phyloP scores from a whole-genome alignment of 192 early-diverging fungal genomes.

The Umbelopsis sp. region DNA sequence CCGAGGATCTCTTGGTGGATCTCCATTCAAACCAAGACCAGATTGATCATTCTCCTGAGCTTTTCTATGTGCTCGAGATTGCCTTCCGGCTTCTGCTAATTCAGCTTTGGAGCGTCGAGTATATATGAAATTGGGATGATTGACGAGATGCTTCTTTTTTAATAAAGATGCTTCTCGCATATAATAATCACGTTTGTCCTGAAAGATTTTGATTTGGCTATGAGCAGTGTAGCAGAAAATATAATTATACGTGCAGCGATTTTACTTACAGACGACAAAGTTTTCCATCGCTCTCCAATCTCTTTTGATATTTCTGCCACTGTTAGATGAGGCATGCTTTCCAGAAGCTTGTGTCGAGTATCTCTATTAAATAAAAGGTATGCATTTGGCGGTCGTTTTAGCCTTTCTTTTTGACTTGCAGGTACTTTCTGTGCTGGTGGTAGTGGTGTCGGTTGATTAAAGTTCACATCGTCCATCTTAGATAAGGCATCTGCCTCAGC shows the following conservation, averaged over 20 bases:
- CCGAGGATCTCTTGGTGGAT: slow-evolving; percentile 35
- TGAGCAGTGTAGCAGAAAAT: background rate
- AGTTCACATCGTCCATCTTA: slow-evolving; percentile 16
- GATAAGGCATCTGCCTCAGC: slow-evolving; percentile 10
- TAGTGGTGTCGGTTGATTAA: background rate
- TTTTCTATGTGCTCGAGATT: slow-evolving; percentile 23
- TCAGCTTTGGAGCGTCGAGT: slow-evolving; percentile 63
- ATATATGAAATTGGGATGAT: slow-evolving; percentile 61
- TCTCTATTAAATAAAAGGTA: slow-evolving; percentile 65
- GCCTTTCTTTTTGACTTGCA: slow-evolving; percentile 25
- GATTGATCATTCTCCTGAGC: slow-evolving; percentile 1
- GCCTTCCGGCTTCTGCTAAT: slow-evolving; percentile 50
- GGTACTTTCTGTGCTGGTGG: background rate
- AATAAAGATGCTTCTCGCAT: slow-evolving; percentile 48
- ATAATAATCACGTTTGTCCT: slow-evolving; percentile 47
- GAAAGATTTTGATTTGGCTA: background rate
- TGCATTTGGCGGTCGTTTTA: slow-evolving; percentile 64
- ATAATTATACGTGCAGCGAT: background rate
- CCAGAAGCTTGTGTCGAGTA: slow-evolving; percentile 58
- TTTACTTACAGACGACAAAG: slow-evolving; percentile 40
- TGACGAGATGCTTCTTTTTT: slow-evolving; percentile 50
- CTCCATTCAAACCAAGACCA: background rate
- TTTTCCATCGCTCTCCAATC: slow-evolving; percentile 58
- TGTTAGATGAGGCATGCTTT: slow-evolving; percentile 57
- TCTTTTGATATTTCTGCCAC: slow-evolving; percentile 60